Evolutionary conservation across 495 filamentous ascomycete genomes (phyloP), one percentile per base, ranked within the genome.

Genomic region (Durotheca rogersii): DNA sequence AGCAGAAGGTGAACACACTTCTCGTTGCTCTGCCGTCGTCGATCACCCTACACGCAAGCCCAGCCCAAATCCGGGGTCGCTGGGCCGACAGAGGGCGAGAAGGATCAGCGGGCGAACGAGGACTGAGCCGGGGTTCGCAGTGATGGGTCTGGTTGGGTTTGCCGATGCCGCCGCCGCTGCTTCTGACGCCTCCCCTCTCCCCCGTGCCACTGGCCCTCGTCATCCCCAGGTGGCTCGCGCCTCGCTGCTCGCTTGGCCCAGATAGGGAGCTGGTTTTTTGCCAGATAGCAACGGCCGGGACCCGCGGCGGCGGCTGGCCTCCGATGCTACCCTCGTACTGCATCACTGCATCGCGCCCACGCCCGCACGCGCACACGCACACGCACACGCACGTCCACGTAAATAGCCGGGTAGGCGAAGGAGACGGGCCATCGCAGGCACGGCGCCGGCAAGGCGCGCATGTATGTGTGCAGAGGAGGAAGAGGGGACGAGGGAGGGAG

Each of bases 181-280:
- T 27, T 4, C 23, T 27, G 23, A 4, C 9, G 23, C 23, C 9
- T 27, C 23, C 9, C 4, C 23, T 27, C 4, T 9, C 9, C 4
- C 23, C 9, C 4, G 4, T 27, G 23, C 23, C 9, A 27, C 23
- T 27, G 23, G 23, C 23, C 9, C 25, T 39, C 18, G 18, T 11
- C 10, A 39, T 39, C n/a, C n/a, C n/a, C n/a, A 4, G 36, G 14
- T 17, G 2, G 3, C 14, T 11, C 18, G 7, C 19, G 18, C 9
- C 23, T 27, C 23, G 23, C 23, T 4, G 23, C 3, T 23, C 38
- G 10, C 39, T 50, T 53, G 34, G n/a, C 59, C 50, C 21, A 49
- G 50, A 63, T 46, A 51, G 60, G 60, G 30, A 60, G 56, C 40
- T 52, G 23, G 23, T 4, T 4, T 4, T 9, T 51, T 32, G 35